Conservation (phyloP, 331 rosid species). For the Saraca asoca region DNA sequence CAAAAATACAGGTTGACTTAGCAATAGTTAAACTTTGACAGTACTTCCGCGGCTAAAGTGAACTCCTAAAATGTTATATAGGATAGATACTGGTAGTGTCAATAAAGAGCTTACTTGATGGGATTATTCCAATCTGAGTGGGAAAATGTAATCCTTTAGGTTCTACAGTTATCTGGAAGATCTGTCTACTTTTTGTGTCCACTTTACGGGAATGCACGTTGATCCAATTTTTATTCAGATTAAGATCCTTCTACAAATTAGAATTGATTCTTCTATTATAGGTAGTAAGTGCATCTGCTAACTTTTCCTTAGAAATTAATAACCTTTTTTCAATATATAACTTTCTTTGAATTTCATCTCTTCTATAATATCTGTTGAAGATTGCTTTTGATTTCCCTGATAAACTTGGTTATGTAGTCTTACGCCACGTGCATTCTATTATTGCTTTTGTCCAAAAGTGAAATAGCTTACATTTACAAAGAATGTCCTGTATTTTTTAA, state of each 20-base stretch:
- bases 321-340: slow-evolving; percentile 6
- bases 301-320: neutral
- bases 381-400: neutral
- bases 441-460: slow-evolving; percentile 1
- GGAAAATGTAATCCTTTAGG: slow-evolving; percentile 3
- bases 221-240: slow-evolving; percentile 13
- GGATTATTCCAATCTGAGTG: slow-evolving; percentile 6
- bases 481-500: slow-evolving; percentile 6
- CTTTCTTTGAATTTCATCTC: neutral
- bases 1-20: neutral
- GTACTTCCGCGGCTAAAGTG: neutral
- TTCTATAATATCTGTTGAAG: neutral
- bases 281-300: neutral
- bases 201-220: neutral
- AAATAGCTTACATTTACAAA: slow-evolving; percentile 10
- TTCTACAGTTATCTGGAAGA: neutral
- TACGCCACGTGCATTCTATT: slow-evolving; percentile 20
- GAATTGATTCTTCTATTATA: neutral
- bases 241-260: slow-evolving; percentile 3
- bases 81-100: neutral
- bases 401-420: slow-evolving; percentile 22
- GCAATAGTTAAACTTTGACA: neutral
- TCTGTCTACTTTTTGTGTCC: slow-evolving; percentile 9
- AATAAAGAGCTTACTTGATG: neutral
- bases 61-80: neutral